Percentiles rank a stretch among this genome's conserved stretches.
Evolutionary conservation across 2,329 filamentous ascomycete species (phyloP).

Genomic region (Penicillium sp.): DNA sequence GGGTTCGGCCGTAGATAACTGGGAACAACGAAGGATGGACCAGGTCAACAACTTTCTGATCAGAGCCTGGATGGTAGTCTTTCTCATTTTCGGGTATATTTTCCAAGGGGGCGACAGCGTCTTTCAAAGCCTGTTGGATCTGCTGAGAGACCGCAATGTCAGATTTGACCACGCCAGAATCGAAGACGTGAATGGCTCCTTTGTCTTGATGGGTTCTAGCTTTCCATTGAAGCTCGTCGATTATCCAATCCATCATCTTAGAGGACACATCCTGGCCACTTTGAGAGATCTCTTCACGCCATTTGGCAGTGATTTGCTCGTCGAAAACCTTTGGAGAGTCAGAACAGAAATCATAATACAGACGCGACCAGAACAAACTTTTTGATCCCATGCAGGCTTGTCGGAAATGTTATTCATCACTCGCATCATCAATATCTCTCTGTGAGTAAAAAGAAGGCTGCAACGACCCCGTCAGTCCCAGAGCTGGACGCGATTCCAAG

Average conservation of each 20-base stretch:
- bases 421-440: slow-evolving; percentile 43
- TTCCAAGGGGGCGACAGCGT: slow-evolving; percentile 53
- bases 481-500: not conserved
- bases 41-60: slow-evolving; percentile 61
- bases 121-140: slow-evolving; percentile 45
- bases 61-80: slow-evolving; percentile 64
- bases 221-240: slow-evolving; percentile 54
- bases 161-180: slow-evolving; percentile 54
- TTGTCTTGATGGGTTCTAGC: slow-evolving; percentile 41
- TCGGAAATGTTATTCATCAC: slow-evolving; percentile 47
- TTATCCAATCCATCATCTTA: slow-evolving; percentile 40
- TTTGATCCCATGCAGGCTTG: slow-evolving; percentile 44
- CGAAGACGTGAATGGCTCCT: slow-evolving; percentile 46
- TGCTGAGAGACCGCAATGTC: slow-evolving; percentile 48
- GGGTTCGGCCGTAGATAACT: slow-evolving; percentile 30
- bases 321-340: slow-evolving; percentile 31
- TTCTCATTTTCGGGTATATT: slow-evolving; percentile 52
- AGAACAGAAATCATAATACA: not conserved
- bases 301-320: slow-evolving; percentile 33
- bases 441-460: not conserved
- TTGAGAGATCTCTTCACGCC: slow-evolving; percentile 30
- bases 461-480: not conserved
- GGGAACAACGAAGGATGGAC: slow-evolving; percentile 60
- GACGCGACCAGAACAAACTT: slow-evolving; percentile 26
- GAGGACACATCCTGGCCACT: slow-evolving; percentile 28